Conservation (phyloP, 257 asterid species). For the Solanum ossicruentum region DNA sequence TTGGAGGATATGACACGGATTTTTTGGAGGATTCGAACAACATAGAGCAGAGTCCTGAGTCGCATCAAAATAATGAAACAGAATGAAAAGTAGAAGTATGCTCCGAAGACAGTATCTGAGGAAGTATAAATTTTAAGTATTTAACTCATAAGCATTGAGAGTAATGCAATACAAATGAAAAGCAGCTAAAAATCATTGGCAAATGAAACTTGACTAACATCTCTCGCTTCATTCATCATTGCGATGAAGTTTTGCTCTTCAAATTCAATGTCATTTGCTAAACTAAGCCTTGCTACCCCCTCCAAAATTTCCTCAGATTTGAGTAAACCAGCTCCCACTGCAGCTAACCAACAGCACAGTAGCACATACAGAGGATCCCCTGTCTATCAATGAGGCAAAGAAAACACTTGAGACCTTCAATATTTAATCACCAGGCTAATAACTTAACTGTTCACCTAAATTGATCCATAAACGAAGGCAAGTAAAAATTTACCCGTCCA, state of each 20-base stretch:
- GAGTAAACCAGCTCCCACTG: conserved; percentile 89
- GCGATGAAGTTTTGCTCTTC: conserved; percentile 84
- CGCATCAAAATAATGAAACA: background rate
- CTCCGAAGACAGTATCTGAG: background rate
- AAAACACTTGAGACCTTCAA: background rate
- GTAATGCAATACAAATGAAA: background rate
- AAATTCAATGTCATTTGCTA: conserved; percentile 80
- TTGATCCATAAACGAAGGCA: background rate
- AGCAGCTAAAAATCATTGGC: background rate
- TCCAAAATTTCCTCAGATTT: conserved; percentile 93
- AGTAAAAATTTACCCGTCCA: conserved; percentile 44
- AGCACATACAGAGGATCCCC: conserved; percentile 88
- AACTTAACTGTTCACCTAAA: background rate
- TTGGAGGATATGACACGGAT: background rate
- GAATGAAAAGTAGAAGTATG: background rate
- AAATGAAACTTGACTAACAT: conserved; percentile 30
- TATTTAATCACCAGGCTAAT: background rate
- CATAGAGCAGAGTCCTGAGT: background rate
- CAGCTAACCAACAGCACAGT: conserved; percentile 88
- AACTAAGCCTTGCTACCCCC: conserved; percentile 83
- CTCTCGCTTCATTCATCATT: conserved; percentile 76
- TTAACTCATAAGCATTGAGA: background rate
- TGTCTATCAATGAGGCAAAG: conserved; percentile 23
- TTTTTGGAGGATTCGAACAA: background rate
- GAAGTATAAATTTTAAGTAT: background rate